Evolutionary conservation across 345 rosid species (phyloP).

Genomic region (Populus pruinosa): DNA sequence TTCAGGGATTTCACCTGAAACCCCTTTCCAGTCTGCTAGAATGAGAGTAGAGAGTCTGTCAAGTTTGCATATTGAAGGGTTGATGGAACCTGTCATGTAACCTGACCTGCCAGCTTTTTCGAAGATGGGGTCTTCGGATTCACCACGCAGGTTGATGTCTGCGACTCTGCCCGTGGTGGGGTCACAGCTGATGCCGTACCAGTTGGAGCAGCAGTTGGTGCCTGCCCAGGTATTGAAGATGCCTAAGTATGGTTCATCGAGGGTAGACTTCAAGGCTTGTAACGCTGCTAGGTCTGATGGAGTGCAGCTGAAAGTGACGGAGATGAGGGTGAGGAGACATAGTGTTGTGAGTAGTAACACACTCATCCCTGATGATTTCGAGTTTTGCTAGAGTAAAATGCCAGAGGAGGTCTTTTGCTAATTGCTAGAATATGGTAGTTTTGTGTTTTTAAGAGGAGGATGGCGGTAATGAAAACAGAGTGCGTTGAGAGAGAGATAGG

Average conservation of each 20-base stretch:
- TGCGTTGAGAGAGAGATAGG: neutral
- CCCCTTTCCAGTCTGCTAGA: constrained; percentile 87
- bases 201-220: constrained; percentile 56
- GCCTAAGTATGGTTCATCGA: constrained; percentile 70
- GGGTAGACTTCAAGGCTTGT: constrained; percentile 52
- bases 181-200: constrained; percentile 88
- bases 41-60: constrained; percentile 54
- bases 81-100: constrained; percentile 79
- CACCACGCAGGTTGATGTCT: constrained; percentile 82
- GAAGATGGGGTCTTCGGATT: constrained; percentile 85
- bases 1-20: constrained; percentile 63
- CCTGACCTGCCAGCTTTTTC: constrained; percentile 66
- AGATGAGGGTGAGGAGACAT: constrained; percentile 25
- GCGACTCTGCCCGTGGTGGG: constrained; percentile 62
- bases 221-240: constrained; percentile 71
- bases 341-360: constrained; percentile 24
- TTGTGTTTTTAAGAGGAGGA: neutral
- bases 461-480: neutral
- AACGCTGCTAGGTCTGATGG: constrained; percentile 59
- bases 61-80: constrained; percentile 70
- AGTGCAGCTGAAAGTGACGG: constrained; percentile 44
- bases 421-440: neutral
- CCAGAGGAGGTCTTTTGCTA: neutral
- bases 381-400: neutral
- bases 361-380: constrained; percentile 18